Percentiles rank a stretch among this genome's conserved stretches.
Conservation (phyloP, 2,329 filamentous ascomycete species). For the Colletotrichum tofieldiae region DNA sequence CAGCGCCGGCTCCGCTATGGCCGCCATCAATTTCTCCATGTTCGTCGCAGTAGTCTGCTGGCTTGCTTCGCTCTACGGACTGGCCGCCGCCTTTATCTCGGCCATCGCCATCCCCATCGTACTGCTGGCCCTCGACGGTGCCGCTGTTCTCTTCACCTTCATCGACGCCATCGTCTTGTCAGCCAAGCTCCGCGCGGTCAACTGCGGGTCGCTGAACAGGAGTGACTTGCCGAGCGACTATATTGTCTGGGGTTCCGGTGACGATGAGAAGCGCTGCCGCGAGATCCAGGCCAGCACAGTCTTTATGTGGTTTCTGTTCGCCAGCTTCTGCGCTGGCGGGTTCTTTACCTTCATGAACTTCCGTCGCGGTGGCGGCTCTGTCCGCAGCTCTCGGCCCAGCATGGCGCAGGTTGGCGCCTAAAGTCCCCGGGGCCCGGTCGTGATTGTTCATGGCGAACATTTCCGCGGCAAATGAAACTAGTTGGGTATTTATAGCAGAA, state of each 20-base stretch:
- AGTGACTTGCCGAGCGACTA: constrained; percentile 59
- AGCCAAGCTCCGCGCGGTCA: constrained; percentile 77
- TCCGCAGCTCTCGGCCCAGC: constrained; percentile 61
- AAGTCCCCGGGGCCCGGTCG: constrained; percentile 23
- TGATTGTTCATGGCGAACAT: not conserved
- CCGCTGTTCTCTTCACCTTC: constrained; percentile 78
- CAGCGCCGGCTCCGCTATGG: constrained; percentile 58
- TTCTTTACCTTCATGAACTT: constrained; percentile 70
- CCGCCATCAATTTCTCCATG: constrained; percentile 76
- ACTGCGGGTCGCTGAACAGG: constrained; percentile 68
- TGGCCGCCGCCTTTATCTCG: constrained; percentile 70
- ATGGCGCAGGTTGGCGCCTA: constrained; percentile 73
- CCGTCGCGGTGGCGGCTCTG: constrained; percentile 64
- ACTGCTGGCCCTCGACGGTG: constrained; percentile 69
- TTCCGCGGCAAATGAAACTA: not conserved
- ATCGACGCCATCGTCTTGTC: constrained; percentile 80
- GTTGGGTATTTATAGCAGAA: not conserved
- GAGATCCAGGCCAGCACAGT: constrained; percentile 82
- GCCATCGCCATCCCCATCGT: constrained; percentile 67
- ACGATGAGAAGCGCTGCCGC: constrained; percentile 77
- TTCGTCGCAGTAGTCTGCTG: constrained; percentile 79
- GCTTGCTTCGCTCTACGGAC: constrained; percentile 75
- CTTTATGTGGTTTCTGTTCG: constrained; percentile 87
- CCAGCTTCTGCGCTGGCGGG: constrained; percentile 70
- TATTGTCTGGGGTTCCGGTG: constrained; percentile 74